A percentile compares a stretch with the other conserved stretches of the same genome.
Evolutionary conservation across 768 basidiomycete genomes (phyloP).

Genomic region (Porphyrellus cyaneotinctus): DNA sequence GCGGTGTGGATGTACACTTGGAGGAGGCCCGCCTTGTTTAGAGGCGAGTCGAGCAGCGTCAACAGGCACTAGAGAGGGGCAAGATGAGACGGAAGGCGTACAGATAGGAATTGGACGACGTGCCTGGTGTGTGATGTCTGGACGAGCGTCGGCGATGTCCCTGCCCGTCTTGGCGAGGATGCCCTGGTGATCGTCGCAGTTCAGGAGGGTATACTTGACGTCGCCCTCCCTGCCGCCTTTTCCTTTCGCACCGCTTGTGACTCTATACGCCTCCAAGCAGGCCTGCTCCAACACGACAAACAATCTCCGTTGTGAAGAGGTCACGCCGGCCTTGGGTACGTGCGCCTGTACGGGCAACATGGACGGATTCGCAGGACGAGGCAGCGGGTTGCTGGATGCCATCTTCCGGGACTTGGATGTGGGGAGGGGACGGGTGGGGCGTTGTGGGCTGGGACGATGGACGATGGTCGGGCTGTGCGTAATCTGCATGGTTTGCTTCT

Average conservation of each 20-base stretch:
- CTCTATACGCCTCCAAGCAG: conserved; percentile 91
- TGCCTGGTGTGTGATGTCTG: conserved; percentile 98
- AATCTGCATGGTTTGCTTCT: conserved; percentile 34
- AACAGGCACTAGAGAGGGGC: conserved; percentile 73
- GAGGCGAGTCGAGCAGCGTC: conserved; percentile 92
- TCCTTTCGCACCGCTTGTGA: conserved; percentile 57
- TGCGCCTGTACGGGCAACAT: conserved; percentile 83
- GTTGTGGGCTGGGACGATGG: conserved; percentile 32
- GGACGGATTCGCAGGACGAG: conserved; percentile 59
- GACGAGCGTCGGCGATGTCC: conserved; percentile 98
- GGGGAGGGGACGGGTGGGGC: conserved; percentile 65
- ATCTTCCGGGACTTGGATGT: conserved; percentile 53
- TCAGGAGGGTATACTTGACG: conserved; percentile 93
- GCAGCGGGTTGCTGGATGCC: conserved; percentile 44
- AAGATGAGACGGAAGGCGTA: neutral
- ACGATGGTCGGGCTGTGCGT: neutral
- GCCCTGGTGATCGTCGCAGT: conserved; percentile 99
- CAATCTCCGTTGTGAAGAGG: conserved; percentile 58
- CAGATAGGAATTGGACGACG: conserved; percentile 16
- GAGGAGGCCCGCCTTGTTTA: conserved; percentile 94
- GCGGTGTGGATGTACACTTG: conserved; percentile 99
- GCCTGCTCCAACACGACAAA: conserved; percentile 93
- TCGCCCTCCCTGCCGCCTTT: conserved; percentile 59
- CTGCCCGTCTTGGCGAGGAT: conserved; percentile 96
- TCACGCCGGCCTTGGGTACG: conserved; percentile 55